Conservation (phyloP, 2,329 filamentous ascomycete species). For the Alternaria arbusti region DNA sequence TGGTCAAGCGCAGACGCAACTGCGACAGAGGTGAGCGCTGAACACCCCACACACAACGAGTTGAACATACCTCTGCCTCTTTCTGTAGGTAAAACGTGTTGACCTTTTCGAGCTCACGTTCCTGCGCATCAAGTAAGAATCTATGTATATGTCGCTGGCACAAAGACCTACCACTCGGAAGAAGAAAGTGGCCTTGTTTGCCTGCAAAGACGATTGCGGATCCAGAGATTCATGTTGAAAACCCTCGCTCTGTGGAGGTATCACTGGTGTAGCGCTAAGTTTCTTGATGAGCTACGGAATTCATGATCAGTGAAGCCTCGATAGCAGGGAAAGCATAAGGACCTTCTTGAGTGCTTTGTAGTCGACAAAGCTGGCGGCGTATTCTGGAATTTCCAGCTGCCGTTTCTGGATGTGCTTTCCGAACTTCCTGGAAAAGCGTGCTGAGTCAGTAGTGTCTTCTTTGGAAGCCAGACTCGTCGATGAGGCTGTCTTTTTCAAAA, state of each 20-base stretch:
- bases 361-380: constrained; percentile 98
- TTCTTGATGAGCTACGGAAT: constrained; percentile 89
- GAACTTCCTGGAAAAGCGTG: constrained; percentile 80
- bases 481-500: constrained; percentile 43
- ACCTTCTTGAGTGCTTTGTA: constrained; percentile 99
- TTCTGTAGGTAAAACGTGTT: constrained; percentile 98
- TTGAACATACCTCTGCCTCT: constrained; percentile 81
- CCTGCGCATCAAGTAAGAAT: constrained; percentile 59
- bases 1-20: constrained; percentile 92
- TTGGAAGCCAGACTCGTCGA: constrained; percentile 45
- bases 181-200: constrained; percentile 98
- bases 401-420: constrained; percentile 99
- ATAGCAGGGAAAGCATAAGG: constrained; percentile 25
- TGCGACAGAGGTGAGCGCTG: constrained; percentile 50
- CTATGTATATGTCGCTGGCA: not conserved
- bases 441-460: constrained; percentile 47
- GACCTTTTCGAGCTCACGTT: constrained; percentile 97
- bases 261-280: constrained; percentile 86
- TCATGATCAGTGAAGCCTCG: constrained; percentile 16
- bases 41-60: not conserved
- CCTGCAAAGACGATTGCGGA: constrained; percentile 87
- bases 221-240: constrained; percentile 61
- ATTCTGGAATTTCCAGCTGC: constrained; percentile 98
- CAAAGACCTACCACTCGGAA: constrained; percentile 79
- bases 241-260: constrained; percentile 75